These are phyloP conservation scores for Solanum sitiens DNA, from an alignment of 257 asterid species.

Conservation along the genomic window DNA sequence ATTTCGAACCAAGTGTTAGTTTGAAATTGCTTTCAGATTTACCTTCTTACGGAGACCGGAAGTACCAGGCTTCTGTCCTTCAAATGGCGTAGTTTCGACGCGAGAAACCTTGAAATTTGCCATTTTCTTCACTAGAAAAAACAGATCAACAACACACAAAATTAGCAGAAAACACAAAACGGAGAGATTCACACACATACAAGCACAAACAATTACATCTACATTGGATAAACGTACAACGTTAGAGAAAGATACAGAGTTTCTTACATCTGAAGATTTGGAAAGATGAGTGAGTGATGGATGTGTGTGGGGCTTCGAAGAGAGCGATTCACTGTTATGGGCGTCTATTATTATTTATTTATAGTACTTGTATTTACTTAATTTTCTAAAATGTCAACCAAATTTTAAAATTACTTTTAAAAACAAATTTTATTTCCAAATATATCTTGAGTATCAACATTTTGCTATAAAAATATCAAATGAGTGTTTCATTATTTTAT, in stretches of 20 bases:
- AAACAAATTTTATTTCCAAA: background rate
- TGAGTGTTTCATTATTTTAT: background rate
- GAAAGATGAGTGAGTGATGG: background rate
- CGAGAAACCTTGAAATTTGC: constrained; percentile 53
- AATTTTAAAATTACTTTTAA: background rate
- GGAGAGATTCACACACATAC: background rate
- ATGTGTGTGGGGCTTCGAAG: background rate
- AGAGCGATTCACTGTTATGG: background rate
- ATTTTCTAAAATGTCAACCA: background rate
- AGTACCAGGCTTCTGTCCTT: constrained; percentile 98
- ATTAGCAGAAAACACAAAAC: background rate
- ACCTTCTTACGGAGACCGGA: constrained; percentile 97
- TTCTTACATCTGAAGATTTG: background rate
- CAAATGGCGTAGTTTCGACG: constrained; percentile 64
- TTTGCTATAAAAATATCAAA: too few species aligned
- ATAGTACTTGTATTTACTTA: background rate
- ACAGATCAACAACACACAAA: background rate
- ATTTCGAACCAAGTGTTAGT: background rate
- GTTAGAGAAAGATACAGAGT: background rate
- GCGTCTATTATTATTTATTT: background rate
- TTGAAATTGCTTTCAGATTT: background rate
- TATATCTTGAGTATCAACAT: too few species aligned
- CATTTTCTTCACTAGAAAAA: constrained; percentile 24
- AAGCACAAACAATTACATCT: background rate
- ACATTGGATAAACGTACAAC: background rate